Conservation (phyloP, 2,329 filamentous ascomycete species). For the Cladosporium colombiae region DNA sequence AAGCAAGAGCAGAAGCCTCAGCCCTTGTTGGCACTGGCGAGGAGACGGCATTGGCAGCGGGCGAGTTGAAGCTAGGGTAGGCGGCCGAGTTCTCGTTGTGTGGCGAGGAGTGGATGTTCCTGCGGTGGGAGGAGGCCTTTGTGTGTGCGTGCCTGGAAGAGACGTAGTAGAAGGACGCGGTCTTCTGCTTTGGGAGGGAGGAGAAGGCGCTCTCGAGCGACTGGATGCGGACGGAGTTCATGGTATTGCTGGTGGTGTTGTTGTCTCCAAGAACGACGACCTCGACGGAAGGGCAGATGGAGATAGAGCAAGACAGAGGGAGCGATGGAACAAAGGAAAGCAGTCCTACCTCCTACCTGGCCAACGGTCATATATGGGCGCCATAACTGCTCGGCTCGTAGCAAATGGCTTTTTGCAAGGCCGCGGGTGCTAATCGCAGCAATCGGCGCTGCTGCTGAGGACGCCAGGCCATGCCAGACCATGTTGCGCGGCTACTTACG, state of each 20-base stretch:
- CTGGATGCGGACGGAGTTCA: conserved; percentile 17
- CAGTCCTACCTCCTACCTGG: conserved; percentile 10
- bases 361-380: conserved; percentile 15
- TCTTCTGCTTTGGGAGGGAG: conserved; percentile 11
- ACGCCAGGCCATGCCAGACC: background rate
- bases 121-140: conserved; percentile 10
- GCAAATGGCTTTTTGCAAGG: conserved; percentile 14
- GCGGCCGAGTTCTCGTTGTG: conserved; percentile 19
- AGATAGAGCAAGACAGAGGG: conserved; percentile 1
- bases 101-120: conserved; percentile 18
- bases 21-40: background rate
- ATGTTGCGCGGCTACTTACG: conserved; percentile 18
- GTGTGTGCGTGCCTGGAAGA: conserved; percentile 13
- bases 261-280: background rate
- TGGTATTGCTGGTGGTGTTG: background rate
- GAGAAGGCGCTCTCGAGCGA: conserved; percentile 18
- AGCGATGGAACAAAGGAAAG: conserved; percentile 11
- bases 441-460: conserved; percentile 11
- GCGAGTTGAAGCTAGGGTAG: conserved; percentile 18
- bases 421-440: conserved; percentile 19
- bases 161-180: conserved; percentile 1
- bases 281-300: conserved; percentile 2
- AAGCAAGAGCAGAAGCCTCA: conserved; percentile 54
- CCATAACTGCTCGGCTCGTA: conserved; percentile 13
- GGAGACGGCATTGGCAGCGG: conserved; percentile 13